phyloP scores from a whole-genome alignment of 1,139 yeast species.

The Saccharomyces pastorianus region DNA sequence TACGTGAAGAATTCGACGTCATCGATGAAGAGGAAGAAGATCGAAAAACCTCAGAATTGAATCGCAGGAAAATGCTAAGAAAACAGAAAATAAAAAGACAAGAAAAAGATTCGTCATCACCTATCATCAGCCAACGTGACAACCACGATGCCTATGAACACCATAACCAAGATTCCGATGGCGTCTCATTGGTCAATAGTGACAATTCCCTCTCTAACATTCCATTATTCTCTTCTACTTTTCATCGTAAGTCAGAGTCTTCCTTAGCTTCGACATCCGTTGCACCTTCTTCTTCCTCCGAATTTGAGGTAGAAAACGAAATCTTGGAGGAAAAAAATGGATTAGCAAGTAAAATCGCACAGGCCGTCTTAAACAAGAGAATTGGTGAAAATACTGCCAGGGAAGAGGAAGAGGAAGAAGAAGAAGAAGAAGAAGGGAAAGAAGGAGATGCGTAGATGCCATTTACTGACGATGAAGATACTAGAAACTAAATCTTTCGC shows the following conservation, averaged over 20 bases:
- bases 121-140: neutral
- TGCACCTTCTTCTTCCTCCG: slow-evolving; percentile 17
- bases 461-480: neutral
- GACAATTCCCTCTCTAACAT: slow-evolving; percentile 31
- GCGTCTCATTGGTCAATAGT: slow-evolving; percentile 29
- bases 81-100: slow-evolving; percentile 15
- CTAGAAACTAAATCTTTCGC: neutral
- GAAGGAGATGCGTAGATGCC: neutral
- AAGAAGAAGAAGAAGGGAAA: neutral
- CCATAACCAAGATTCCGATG: slow-evolving; percentile 25
- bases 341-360: slow-evolving; percentile 20
- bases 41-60: slow-evolving; percentile 25
- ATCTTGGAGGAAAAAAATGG: slow-evolving; percentile 10
- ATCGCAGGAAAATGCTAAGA: slow-evolving; percentile 26
- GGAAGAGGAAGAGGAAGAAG: neutral
- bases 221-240: slow-evolving; percentile 25
- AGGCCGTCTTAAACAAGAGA: slow-evolving; percentile 24
- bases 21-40: slow-evolving; percentile 19
- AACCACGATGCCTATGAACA: slow-evolving; percentile 10
- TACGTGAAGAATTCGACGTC: slow-evolving; percentile 15
- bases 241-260: slow-evolving; percentile 11
- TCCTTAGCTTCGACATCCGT: slow-evolving; percentile 9
- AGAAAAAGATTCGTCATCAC: slow-evolving; percentile 3
- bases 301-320: slow-evolving; percentile 17
- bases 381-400: slow-evolving; percentile 5